phyloP scores from a whole-genome alignment of 768 basidiomycete genomes.

The Russula brevipes region DNA sequence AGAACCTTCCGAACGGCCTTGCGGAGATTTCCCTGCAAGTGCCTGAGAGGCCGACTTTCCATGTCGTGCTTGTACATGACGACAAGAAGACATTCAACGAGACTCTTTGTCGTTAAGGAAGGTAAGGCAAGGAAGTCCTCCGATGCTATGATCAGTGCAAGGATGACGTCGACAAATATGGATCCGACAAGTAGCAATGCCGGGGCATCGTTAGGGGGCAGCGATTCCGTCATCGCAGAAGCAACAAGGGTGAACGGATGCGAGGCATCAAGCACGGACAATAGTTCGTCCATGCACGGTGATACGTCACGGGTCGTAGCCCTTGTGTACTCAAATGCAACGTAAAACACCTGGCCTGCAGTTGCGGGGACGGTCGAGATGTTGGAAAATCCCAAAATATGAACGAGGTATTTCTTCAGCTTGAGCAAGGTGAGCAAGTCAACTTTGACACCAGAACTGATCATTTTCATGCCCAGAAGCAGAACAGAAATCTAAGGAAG shows the following conservation, averaged over 20 bases:
- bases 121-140: conserved; percentile 47
- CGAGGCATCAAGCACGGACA: conserved; percentile 55
- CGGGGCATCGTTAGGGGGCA: conserved; percentile 39
- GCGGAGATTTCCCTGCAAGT: conserved; percentile 50
- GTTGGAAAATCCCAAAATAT: conserved; percentile 52
- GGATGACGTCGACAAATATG: conserved; percentile 54
- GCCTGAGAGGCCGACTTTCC: conserved; percentile 46
- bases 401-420: conserved; percentile 48
- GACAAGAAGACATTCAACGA: conserved; percentile 60
- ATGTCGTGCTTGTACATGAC: conserved; percentile 73
- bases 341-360: conserved; percentile 46
- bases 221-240: conserved; percentile 40
- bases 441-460: conserved; percentile 55
- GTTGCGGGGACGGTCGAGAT: conserved; percentile 43
- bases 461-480: conserved; percentile 57
- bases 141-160: conserved; percentile 47
- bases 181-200: conserved; percentile 53
- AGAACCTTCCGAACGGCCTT: conserved; percentile 48
- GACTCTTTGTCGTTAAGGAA: conserved; percentile 49
- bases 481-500: conserved; percentile 48
- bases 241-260: conserved; percentile 45
- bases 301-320: conserved; percentile 41
- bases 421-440: conserved; percentile 50
- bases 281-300: conserved; percentile 55
- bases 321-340: conserved; percentile 48